Percentiles rank a stretch among this genome's conserved stretches.
phyloP scores from a whole-genome alignment of 2,329 filamentous ascomycete genomes.

The Fonsecaea pugnacius region DNA sequence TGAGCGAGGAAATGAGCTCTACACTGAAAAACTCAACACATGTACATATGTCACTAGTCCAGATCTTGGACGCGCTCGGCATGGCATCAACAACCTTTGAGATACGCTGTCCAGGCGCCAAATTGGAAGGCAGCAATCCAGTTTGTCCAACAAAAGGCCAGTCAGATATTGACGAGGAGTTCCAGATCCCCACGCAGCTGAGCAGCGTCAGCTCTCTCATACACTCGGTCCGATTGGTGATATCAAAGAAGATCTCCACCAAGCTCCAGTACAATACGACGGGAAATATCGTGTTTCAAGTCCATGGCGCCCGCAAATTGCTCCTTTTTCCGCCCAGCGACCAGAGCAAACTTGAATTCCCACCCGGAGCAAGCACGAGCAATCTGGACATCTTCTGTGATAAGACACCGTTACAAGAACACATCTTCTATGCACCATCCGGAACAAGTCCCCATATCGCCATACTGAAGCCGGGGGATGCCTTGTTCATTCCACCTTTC shows the following conservation, averaged over 20 bases:
- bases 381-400: constrained; percentile 57
- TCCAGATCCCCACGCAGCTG: constrained; percentile 68
- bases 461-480: constrained; percentile 69
- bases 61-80: background rate
- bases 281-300: constrained; percentile 82
- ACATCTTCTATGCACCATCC: constrained; percentile 60
- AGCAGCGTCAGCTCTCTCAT: constrained; percentile 61
- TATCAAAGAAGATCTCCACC: constrained; percentile 79
- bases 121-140: background rate
- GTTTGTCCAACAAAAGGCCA: constrained; percentile 41
- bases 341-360: constrained; percentile 69
- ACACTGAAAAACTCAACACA: background rate
- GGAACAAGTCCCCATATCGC: constrained; percentile 71
- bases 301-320: constrained; percentile 72
- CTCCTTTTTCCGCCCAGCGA: constrained; percentile 79
- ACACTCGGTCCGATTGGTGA: constrained; percentile 77
- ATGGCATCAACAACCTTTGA: background rate
- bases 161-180: constrained; percentile 69
- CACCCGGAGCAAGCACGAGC: constrained; percentile 72
- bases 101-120: background rate
- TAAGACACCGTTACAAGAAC: constrained; percentile 44
- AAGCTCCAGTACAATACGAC: constrained; percentile 91
- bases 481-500: constrained; percentile 78
- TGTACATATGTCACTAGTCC: background rate
- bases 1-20: background rate